Percentiles rank a stretch among this genome's conserved stretches.
These are phyloP conservation scores for Penicillium sp. DNA, from an alignment of 2,329 filamentous ascomycete species.

Conservation along the genomic window DNA sequence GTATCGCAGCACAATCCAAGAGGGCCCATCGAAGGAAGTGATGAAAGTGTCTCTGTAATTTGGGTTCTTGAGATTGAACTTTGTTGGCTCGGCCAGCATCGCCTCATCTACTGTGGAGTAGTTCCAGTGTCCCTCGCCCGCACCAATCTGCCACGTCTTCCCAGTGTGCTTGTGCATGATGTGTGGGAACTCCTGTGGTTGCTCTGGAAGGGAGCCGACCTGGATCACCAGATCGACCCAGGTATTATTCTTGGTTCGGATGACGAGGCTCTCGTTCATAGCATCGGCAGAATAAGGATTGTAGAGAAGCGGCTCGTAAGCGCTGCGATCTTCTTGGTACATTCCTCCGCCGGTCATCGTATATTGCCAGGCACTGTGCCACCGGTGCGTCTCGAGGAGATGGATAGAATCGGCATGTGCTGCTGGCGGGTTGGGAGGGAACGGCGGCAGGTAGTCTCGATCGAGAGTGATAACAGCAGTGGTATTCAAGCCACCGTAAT, in stretches of 20 bases:
- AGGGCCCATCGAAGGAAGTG: conserved; percentile 38
- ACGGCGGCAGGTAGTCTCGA: conserved; percentile 13
- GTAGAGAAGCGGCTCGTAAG: conserved; percentile 13
- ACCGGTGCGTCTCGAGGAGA: conserved; percentile 3
- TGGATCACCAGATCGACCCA: conserved; percentile 55
- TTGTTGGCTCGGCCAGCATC: conserved; percentile 50
- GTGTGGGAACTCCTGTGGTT: conserved; percentile 55
- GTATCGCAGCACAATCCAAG: conserved; percentile 52
- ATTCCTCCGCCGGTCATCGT: conserved; percentile 13
- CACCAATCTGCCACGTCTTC: conserved; percentile 60
- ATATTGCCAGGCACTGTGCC: conserved; percentile 8
- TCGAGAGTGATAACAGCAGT: conserved; percentile 14
- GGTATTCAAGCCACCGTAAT: conserved; percentile 21
- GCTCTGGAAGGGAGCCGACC: conserved; percentile 40
- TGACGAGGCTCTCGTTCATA: conserved; percentile 40
- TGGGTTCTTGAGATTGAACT: conserved; percentile 57
- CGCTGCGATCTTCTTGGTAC: conserved; percentile 17
- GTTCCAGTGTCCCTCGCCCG: conserved; percentile 53
- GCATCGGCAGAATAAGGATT: conserved; percentile 11
- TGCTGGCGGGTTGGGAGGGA: conserved; percentile 12
- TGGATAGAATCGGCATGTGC: conserved; percentile 10
- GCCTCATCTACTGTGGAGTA: conserved; percentile 49
- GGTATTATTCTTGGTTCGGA: conserved; percentile 49
- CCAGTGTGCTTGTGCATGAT: conserved; percentile 67
- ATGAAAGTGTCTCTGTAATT: conserved; percentile 55